Conservation (phyloP, 2,329 filamentous ascomycete genomes). For the Metarhizium robertsii region DNA sequence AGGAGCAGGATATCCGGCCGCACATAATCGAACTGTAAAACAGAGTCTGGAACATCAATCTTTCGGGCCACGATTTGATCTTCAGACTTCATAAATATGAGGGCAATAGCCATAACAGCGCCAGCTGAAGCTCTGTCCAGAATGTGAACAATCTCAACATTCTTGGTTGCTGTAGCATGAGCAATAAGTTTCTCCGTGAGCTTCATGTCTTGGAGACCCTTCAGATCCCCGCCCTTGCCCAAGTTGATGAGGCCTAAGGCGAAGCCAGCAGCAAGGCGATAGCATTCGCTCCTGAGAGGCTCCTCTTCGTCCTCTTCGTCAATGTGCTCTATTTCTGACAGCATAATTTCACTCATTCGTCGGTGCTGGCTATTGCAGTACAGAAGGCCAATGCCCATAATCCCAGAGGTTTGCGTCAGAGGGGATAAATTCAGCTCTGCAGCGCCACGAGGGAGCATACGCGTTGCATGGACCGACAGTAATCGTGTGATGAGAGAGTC, state of each 20-base stretch:
- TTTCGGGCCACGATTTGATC: slow-evolving; percentile 80
- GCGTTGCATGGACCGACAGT: slow-evolving; percentile 88
- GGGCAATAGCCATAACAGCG: slow-evolving; percentile 79
- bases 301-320: slow-evolving; percentile 76
- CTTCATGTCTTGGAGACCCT: slow-evolving; percentile 86
- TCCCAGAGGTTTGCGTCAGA: slow-evolving; percentile 86
- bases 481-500: slow-evolving; percentile 89
- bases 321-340: slow-evolving; percentile 88
- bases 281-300: slow-evolving; percentile 84
- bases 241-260: slow-evolving; percentile 91
- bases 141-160: slow-evolving; percentile 85
- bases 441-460: slow-evolving; percentile 85
- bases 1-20: slow-evolving; percentile 87
- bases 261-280: slow-evolving; percentile 87
- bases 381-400: slow-evolving; percentile 92
- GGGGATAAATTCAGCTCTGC: slow-evolving; percentile 91
- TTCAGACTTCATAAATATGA: slow-evolving; percentile 97
- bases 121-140: slow-evolving; percentile 87
- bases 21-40: slow-evolving; percentile 90
- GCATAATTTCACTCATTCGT: slow-evolving; percentile 97
- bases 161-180: slow-evolving; percentile 80
- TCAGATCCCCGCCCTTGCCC: slow-evolving; percentile 78
- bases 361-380: slow-evolving; percentile 95
- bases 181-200: slow-evolving; percentile 80
- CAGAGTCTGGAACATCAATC: slow-evolving; percentile 84